Percentiles rank a stretch among this genome's conserved stretches.
Conservation (phyloP, 805 yeast species). For the Ascoidea asiatica region DNA sequence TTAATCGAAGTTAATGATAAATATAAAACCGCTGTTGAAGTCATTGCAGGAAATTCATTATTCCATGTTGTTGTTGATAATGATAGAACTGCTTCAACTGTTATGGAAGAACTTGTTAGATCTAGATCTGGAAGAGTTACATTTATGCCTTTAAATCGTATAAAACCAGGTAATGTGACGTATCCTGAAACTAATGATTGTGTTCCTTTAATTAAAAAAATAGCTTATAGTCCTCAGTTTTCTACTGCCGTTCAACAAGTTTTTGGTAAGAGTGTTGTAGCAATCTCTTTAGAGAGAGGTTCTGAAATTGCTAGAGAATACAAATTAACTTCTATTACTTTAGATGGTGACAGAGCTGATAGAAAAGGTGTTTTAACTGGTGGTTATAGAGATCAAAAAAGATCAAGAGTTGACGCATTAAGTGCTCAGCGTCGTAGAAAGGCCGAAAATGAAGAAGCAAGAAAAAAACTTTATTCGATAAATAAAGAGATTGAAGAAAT, state of each 20-base stretch:
- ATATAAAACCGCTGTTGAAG: slow-evolving; percentile 78
- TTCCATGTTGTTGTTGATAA: slow-evolving; percentile 85
- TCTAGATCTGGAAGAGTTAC: slow-evolving; percentile 76
- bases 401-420: slow-evolving; percentile 60
- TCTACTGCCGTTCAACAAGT: slow-evolving; percentile 63
- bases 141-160: slow-evolving; percentile 75
- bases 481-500: slow-evolving; percentile 23
- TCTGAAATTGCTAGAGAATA: slow-evolving; percentile 47
- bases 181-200: slow-evolving; percentile 54
- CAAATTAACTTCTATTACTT: slow-evolving; percentile 65
- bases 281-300: slow-evolving; percentile 55
- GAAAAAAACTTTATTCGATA: slow-evolving; percentile 25
- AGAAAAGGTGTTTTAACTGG: slow-evolving; percentile 78
- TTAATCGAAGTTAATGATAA: slow-evolving; percentile 69
- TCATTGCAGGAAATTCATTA: slow-evolving; percentile 74
- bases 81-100: slow-evolving; percentile 66
- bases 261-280: slow-evolving; percentile 71
- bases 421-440: slow-evolving; percentile 40
- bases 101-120: slow-evolving; percentile 65
- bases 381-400: slow-evolving; percentile 64
- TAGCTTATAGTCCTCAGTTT: slow-evolving; percentile 44
- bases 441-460: slow-evolving; percentile 28
- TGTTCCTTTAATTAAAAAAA: slow-evolving; percentile 67
- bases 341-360: slow-evolving; percentile 87
- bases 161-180: slow-evolving; percentile 25